Base-by-base conservation (phyloP, 2,329 filamentous ascomycete genomes). In the Seiridium cupressi region DNA sequence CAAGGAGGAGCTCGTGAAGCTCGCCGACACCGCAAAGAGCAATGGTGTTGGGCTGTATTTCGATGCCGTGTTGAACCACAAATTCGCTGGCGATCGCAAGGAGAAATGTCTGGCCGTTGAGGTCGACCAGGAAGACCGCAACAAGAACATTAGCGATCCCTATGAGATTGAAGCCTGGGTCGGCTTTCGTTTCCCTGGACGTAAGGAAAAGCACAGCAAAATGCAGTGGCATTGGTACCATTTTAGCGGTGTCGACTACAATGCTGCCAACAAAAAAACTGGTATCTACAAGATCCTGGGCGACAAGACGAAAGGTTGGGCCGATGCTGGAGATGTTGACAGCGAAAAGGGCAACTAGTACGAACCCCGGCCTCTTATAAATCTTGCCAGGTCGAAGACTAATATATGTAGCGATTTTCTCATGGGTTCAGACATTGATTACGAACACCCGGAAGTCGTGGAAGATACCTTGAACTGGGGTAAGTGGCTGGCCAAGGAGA, bases 11-110 rank as follows among this genome's bases (percentile, higher is more conserved):
- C 74, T 92, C 13, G 64, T 82, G 3, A 75, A 78, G 18, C 71
- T 92, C 53, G 74, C 77, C 3, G 72, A 77, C 26, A 72, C 75
- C 10, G 86, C 87, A 0, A 77, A 81, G 55, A 74, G 81, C 44
- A 65, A 81, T 32, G 83, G 81, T 0, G 77, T 91, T 7, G 81
- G 82, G 0, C 66, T 90, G 0, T 81, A 89, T 64, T 91, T 87
- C 80, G 89, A 91, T 70, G 85, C 87, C 1, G 88, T 92, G 5
- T 75, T 91, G 49, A 92, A 91, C 67, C 89, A 91, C 70, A 90
- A 89, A 70, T 87, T 88, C 3, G 88, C 83, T 2, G 89, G 86
- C 5, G 89, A 92, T 69, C 78, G 75, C 34, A 84, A 80, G 13
- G 87, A 90, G 70, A 79, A 80, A 53, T 86, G 83, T 59, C 71